phyloP scores from a whole-genome alignment of 2,329 filamentous ascomycete genomes.

The Talaromyces atroroseus region DNA sequence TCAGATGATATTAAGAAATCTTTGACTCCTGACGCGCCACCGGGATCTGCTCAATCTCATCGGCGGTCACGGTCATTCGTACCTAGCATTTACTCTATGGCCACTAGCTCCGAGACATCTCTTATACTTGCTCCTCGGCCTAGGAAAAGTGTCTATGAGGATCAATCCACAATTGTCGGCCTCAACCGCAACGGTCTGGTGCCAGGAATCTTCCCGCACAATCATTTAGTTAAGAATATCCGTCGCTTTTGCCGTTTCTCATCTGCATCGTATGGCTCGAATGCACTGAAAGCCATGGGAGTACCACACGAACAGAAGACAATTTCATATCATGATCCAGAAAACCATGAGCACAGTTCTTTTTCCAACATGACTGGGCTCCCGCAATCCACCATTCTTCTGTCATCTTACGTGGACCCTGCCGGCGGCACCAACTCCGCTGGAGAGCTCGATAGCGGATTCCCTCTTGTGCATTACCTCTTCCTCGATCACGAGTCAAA shows the following conservation, averaged over 20 bases:
- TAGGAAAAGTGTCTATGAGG: conserved; percentile 42
- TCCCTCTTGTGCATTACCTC: conserved; percentile 68
- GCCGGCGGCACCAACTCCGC: conserved; percentile 61
- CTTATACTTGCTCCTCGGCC: conserved; percentile 39
- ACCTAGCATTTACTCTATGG: conserved; percentile 43
- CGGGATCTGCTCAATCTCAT: conserved; percentile 27
- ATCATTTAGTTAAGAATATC: conserved; percentile 43
- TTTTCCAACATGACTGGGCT: conserved; percentile 43
- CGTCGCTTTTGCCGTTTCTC: conserved; percentile 44
- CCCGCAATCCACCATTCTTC: conserved; percentile 45
- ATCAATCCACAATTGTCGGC: conserved; percentile 38
- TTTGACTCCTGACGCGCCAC: conserved; percentile 23
- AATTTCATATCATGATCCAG: conserved; percentile 25
- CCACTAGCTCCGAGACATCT: conserved; percentile 41
- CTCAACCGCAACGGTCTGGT: conserved; percentile 41
- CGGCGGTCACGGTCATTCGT: conserved; percentile 34
- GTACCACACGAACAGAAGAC: conserved; percentile 29
- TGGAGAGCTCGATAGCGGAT: conserved; percentile 59
- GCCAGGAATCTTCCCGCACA: conserved; percentile 42
- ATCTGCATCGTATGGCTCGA: conserved; percentile 43
- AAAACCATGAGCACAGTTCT: conserved; percentile 41
- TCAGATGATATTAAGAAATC: conserved; percentile 37
- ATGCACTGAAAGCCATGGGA: conserved; percentile 45
- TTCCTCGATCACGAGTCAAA: conserved; percentile 66
- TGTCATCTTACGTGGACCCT: conserved; percentile 66